Percentiles rank a stretch among this genome's conserved stretches.
phyloP scores from a whole-genome alignment of 495 filamentous ascomycete genomes.

The Tuber borchii region DNA sequence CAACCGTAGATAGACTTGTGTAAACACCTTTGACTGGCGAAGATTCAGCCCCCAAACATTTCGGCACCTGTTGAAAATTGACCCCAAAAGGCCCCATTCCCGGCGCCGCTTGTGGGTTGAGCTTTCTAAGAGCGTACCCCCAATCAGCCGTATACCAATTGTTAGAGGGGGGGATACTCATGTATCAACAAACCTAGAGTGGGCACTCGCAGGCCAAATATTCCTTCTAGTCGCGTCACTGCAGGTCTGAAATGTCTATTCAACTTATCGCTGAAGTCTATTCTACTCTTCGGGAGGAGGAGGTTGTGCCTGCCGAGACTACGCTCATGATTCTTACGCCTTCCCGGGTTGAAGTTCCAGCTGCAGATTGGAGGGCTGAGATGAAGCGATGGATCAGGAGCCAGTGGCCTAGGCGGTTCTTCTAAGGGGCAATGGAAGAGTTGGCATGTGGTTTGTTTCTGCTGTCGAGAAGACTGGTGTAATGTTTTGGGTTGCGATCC shows the following conservation, averaged over 20 bases:
- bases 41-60: not conserved
- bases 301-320: constrained; percentile 20
- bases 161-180: not conserved
- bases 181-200: constrained; percentile 19
- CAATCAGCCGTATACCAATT: not conserved
- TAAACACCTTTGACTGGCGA: constrained; percentile 12
- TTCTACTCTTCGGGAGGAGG: constrained; percentile 13
- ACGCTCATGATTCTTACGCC: constrained; percentile 22
- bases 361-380: constrained; percentile 47
- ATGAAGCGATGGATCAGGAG: constrained; percentile 59
- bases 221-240: not conserved
- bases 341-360: not conserved
- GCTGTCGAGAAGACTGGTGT: not conserved
- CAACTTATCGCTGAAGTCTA: constrained; percentile 46
- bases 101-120: not conserved
- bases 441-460: not conserved
- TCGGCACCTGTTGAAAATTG: constrained; percentile 9
- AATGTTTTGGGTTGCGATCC: constrained; percentile 23
- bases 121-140: constrained; percentile 7
- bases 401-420: constrained; percentile 64
- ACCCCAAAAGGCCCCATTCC: not conserved
- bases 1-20: constrained; percentile 11
- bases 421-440: constrained; percentile 31
- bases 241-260: constrained; percentile 47
- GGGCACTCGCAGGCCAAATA: constrained; percentile 17